Base-by-base conservation (phyloP, 805 yeast species). In the Priceomyces haplophilus region DNA sequence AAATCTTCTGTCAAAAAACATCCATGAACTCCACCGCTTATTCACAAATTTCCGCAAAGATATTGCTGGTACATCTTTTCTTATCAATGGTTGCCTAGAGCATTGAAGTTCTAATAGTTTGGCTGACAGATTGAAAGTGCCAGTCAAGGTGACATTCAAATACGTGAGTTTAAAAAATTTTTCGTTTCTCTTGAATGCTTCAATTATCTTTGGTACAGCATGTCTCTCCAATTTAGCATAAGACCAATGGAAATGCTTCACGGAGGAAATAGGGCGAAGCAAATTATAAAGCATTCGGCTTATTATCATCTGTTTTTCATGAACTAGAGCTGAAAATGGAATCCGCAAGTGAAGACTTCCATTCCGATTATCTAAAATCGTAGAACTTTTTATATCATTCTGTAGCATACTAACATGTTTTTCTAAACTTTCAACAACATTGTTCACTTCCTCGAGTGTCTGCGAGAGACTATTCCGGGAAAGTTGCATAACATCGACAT, bases 1-100 rank as follows among this genome's bases (percentile, higher is more conserved):
- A 41, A 56, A 70, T 37, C 75, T 52, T 41, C 65, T 58, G 44
- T 74, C 78, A 48, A 63, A 74, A 2, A 65, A 46, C 3, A 56
- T 20, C 69, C 73, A 65, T 0, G 54, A 51, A n/a, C 61, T 40
- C 56, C 64, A 50, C 0, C 52, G 44, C 5, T 34, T 18, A 8
- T 32, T 16, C 8, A 48, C 29, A 1, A n/a, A 18, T 4, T 37
- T 2, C 2, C 17, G 13, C 3, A 20, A 19, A 8, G 40, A 33
- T 6, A 45, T 37, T 7, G 32, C 29, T 15, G 11, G 21, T 13
- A 36, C 15, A 3, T 55, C 59, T 13, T 45, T 45, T 11, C 43
- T 43, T 8, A 46, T 19, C 15, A 55, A 19, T 11, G 64, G 65
- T 37, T 61, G 66, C 15, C 69, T 47, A 5, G 48, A 25, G 3